phyloP scores from a whole-genome alignment of 148 eudicot species.

The Cornus suecica region DNA sequence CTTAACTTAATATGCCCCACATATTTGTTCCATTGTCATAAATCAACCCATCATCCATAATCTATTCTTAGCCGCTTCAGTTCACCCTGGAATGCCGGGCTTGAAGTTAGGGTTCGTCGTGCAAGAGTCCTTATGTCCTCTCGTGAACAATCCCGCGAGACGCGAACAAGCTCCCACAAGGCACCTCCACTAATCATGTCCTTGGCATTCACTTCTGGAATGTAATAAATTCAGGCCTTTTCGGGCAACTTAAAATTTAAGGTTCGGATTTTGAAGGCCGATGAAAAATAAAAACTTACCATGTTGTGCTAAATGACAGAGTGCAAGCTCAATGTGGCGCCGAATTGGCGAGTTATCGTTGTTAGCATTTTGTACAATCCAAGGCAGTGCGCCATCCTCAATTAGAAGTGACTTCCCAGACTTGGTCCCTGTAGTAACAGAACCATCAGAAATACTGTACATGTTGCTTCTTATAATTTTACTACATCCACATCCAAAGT shows the following conservation, averaged over 20 bases:
- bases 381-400: conserved; percentile 80
- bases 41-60: conserved; percentile 20
- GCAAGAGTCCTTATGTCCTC: conserved; percentile 83
- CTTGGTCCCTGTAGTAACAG: conserved; percentile 46
- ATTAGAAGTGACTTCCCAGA: conserved; percentile 69
- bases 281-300: conserved; percentile 39
- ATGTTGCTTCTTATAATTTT: background rate
- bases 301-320: conserved; percentile 88
- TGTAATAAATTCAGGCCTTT: background rate
- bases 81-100: conserved; percentile 67
- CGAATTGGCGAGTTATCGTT: conserved; percentile 79
- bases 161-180: conserved; percentile 84
- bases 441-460: conserved; percentile 1
- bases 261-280: conserved; percentile 4
- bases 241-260: background rate
- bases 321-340: conserved; percentile 91
- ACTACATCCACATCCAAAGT: background rate
- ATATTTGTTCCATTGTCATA: background rate
- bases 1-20: background rate
- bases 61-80: conserved; percentile 60
- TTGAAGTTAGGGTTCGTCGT: conserved; percentile 55
- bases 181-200: conserved; percentile 90
- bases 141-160: conserved; percentile 77
- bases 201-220: conserved; percentile 75
- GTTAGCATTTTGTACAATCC: conserved; percentile 90